Conservation (phyloP, 1,284 basidiomycete genomes). For the Sporisorium reilianum region DNA sequence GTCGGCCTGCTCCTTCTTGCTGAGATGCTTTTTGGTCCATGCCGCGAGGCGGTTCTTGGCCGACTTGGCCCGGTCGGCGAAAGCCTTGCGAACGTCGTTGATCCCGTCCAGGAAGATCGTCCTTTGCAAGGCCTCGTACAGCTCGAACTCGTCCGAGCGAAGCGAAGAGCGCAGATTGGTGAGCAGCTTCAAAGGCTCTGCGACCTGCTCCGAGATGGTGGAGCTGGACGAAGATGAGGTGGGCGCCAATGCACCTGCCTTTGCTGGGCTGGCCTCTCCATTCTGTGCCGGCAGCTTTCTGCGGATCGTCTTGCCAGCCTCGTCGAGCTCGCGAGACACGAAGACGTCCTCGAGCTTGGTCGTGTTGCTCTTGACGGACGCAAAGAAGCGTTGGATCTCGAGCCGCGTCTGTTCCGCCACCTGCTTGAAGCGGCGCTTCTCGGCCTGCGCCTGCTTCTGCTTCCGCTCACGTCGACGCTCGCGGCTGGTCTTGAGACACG, state of each 20-base stretch:
- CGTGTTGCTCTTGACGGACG: constrained; percentile 52
- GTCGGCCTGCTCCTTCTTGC: constrained; percentile 43
- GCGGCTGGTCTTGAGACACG: constrained; percentile 39
- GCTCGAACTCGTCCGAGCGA: constrained; percentile 57
- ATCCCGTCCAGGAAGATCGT: constrained; percentile 39
- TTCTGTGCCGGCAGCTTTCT: constrained; percentile 16
- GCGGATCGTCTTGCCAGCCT: constrained; percentile 55
- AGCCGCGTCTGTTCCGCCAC: constrained; percentile 49
- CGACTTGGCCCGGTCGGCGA: constrained; percentile 57
- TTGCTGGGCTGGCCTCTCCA: neutral
- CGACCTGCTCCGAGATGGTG: constrained; percentile 23
- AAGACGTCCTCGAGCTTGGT: constrained; percentile 53
- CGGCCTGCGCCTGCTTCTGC: constrained; percentile 29
- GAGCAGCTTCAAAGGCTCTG: constrained; percentile 49
- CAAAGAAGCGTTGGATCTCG: constrained; percentile 62
- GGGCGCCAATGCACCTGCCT: neutral
- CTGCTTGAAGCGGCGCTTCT: constrained; percentile 29
- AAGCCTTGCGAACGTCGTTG: constrained; percentile 60
- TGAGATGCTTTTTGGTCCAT: constrained; percentile 61
- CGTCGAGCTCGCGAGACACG: constrained; percentile 60
- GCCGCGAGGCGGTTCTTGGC: constrained; percentile 55
- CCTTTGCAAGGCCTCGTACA: constrained; percentile 56
- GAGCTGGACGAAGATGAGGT: constrained; percentile 13
- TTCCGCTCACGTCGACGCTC: constrained; percentile 27
- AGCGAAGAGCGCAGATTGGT: constrained; percentile 42